phyloP scores from a whole-genome alignment of 73 alveolate genomes.

The Urostyla sp. region DNA sequence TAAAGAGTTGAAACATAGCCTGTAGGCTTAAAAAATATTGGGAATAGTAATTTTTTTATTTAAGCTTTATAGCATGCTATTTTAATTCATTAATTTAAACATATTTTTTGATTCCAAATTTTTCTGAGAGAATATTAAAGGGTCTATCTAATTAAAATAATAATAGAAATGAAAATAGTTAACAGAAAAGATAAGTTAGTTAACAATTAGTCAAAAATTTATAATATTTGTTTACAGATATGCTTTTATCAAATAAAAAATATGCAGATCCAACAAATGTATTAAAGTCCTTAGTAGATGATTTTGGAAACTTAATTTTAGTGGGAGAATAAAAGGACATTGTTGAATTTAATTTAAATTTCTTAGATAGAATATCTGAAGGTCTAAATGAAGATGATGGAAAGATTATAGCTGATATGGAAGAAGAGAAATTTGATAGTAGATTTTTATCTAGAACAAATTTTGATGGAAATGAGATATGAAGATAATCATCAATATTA shows the following conservation, averaged over 20 bases:
- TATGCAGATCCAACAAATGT: constrained; percentile 83
- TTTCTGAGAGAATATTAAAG: constrained; percentile 63
- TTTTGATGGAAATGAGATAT: too few species aligned
- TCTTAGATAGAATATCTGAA: constrained; percentile 74
- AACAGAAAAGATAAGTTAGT: constrained; percentile 17
- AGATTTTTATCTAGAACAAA: too few species aligned
- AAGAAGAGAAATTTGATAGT: too few species aligned
- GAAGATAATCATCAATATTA: constrained; percentile 24
- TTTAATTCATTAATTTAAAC: constrained; percentile 76
- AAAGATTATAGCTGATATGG: constrained; percentile 12
- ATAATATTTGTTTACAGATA: constrained; percentile 59
- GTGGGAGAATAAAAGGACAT: constrained; percentile 86
- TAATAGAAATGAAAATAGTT: constrained; percentile 8
- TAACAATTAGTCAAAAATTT: constrained; percentile 61
- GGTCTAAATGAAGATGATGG: constrained; percentile 59
- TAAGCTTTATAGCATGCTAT: constrained; percentile 68
- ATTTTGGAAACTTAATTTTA: constrained; percentile 77
- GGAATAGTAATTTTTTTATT: constrained; percentile 66
- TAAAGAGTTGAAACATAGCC: constrained; percentile 69
- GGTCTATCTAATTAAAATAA: neutral
- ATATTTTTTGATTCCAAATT: constrained; percentile 72
- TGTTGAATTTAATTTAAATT: constrained; percentile 83
- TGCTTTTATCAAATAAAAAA: constrained; percentile 74
- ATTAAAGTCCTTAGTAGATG: constrained; percentile 74
- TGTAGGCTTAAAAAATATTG: constrained; percentile 86